phyloP scores from a whole-genome alignment of 768 basidiomycete genomes.

The Collybia mongolica region DNA sequence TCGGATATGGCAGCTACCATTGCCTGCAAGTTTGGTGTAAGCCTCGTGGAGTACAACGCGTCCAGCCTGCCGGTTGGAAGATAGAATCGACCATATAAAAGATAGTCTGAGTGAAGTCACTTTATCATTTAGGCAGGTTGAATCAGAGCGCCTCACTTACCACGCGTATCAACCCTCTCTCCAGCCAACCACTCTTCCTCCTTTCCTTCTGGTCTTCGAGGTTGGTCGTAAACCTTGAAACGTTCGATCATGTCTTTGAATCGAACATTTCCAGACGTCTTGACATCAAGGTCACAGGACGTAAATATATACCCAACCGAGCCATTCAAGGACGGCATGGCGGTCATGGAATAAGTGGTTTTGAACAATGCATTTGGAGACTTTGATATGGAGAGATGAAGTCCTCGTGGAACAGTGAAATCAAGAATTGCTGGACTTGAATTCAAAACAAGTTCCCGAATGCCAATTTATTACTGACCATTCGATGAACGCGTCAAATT shows the following conservation, averaged over 20 bases:
- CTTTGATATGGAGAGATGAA: conserved; percentile 81
- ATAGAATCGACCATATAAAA: conserved; percentile 90
- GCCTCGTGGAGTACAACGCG: conserved; percentile 82
- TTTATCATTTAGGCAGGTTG: conserved; percentile 11
- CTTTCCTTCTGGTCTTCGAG: conserved; percentile 73
- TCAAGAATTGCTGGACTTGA: conserved; percentile 75
- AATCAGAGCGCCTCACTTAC: conserved; percentile 39
- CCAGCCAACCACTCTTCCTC: conserved; percentile 85
- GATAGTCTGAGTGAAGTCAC: conserved; percentile 61
- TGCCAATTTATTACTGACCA: conserved; percentile 45
- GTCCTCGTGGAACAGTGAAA: conserved; percentile 81
- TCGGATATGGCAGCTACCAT: conserved; percentile 87
- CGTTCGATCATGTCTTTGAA: conserved; percentile 91
- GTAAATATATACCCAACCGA: conserved; percentile 93
- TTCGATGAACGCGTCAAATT: conserved; percentile 88
- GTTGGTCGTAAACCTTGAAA: conserved; percentile 82
- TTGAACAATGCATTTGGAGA: conserved; percentile 87
- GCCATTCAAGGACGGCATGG: conserved; percentile 89
- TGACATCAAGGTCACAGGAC: conserved; percentile 76
- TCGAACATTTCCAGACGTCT: conserved; percentile 64
- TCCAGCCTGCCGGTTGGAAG: conserved; percentile 87
- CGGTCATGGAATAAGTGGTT: conserved; percentile 90
- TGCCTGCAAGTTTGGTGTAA: conserved; percentile 77
- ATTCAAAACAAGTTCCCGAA: conserved; percentile 7
- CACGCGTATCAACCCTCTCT: conserved; percentile 70